Conservation (phyloP, 2,329 filamentous ascomycete species). For the Beauveria medogensis region DNA sequence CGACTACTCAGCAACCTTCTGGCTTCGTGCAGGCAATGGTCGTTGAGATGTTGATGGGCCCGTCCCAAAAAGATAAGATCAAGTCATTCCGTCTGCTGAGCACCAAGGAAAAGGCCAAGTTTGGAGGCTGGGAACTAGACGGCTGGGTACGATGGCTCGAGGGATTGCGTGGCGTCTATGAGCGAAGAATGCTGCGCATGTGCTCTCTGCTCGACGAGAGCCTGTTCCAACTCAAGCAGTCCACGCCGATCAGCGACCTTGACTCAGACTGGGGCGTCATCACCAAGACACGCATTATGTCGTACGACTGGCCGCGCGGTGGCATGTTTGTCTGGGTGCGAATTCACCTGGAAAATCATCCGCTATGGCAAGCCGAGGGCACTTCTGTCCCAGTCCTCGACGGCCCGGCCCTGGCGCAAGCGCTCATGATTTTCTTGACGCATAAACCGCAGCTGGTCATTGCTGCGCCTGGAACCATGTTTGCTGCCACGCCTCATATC, state of each 20-base stretch:
- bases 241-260: slow-evolving; percentile 33
- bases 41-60: slow-evolving; percentile 67
- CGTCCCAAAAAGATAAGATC: slow-evolving; percentile 44
- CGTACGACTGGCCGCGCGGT: slow-evolving; percentile 71
- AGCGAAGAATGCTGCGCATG: slow-evolving; percentile 77
- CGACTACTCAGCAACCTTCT: slow-evolving; percentile 72
- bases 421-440: slow-evolving; percentile 65
- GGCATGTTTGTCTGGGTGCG: slow-evolving; percentile 91
- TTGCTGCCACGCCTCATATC: slow-evolving; percentile 59
- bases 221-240: slow-evolving; percentile 56
- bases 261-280: slow-evolving; percentile 65
- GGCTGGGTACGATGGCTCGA: slow-evolving; percentile 91
- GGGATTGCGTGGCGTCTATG: slow-evolving; percentile 75
- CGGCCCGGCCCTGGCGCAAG: slow-evolving; percentile 49
- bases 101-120: slow-evolving; percentile 38
- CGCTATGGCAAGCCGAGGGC: slow-evolving; percentile 44
- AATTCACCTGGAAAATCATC: slow-evolving; percentile 64
- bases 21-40: slow-evolving; percentile 85
- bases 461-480: slow-evolving; percentile 63
- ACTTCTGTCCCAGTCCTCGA: slow-evolving; percentile 36
- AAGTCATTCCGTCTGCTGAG: slow-evolving; percentile 37
- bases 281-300: slow-evolving; percentile 64
- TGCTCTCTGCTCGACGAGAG: slow-evolving; percentile 63
- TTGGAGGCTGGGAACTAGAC: slow-evolving; percentile 63
- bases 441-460: slow-evolving; percentile 62